Base-by-base conservation (phyloP, 352 stramenopile genomes). In the Pythium folliculosum region DNA sequence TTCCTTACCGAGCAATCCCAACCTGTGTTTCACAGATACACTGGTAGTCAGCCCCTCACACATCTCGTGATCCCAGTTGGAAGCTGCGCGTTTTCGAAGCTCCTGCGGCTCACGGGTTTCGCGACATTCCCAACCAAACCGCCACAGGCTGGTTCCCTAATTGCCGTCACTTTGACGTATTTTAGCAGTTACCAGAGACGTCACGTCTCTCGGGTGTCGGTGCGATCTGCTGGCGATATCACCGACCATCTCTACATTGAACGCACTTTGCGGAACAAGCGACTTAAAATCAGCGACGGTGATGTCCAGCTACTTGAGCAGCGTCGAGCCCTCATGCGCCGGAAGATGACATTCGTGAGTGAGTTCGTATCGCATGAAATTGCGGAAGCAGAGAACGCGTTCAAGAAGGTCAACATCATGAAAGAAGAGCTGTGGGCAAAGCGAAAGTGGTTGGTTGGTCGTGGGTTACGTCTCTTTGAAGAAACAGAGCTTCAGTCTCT, bases 351-450 rank as follows among this genome's bases (percentile, higher is more conserved):
- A 3, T 83, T 81, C 62, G 40, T 73, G 37, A 16, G 23, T 19
- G 43, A 27, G 5, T 59, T 77, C 1, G 48, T 73, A 12, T 37
- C 55, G 2, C 50, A 69, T 44, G 69, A 81, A 62, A 60, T 81
- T 13, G 68, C 71, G 0, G 69, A 76, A 27, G 52, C 69, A 3
- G 71, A 81, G 21, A 83, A 81, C 23, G 22, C 67, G 23, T 81
- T 83, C 65, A 83, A 83, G 55, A 73, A 72, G 27, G 16, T 76
- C 25, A 71, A 73, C 44, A 76, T 78, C 25, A 81, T 80, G 76
- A 83, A 81, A 57, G 71, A 80, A 56, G 71, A 83, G 38, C 45
- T 83, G 9, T 83, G 73, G 76, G 67, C 65, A 3, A 63, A 52
- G 16, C 55, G 67, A 10, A 72, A 71, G 19, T 81, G 73, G 73